Conservation (phyloP, 2,329 filamentous ascomycete genomes). For the Neopestalotiopsis clavispora region DNA sequence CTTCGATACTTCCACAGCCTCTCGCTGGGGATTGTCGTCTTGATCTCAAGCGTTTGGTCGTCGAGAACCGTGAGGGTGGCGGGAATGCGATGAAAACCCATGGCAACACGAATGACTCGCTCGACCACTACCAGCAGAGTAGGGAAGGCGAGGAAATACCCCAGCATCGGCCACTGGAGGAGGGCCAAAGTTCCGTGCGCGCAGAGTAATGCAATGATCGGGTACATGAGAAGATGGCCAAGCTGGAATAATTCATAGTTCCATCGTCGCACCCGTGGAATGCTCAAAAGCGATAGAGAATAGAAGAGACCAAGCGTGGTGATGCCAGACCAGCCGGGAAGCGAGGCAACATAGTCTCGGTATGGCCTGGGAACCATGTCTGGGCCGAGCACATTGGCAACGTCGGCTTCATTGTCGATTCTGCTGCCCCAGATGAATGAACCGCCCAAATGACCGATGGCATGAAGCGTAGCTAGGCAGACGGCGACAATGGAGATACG, state of each 20-base stretch:
- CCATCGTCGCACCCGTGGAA: constrained; percentile 54
- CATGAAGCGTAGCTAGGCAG: constrained; percentile 55
- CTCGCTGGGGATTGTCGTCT: constrained; percentile 50
- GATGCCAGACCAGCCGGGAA: constrained; percentile 57
- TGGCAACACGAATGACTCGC: constrained; percentile 47
- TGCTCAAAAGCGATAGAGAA: constrained; percentile 50
- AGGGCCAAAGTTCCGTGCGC: constrained; percentile 57
- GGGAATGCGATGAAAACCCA: constrained; percentile 53
- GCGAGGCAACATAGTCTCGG: constrained; percentile 47
- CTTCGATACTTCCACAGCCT: constrained; percentile 58
- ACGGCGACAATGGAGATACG: constrained; percentile 57
- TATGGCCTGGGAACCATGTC: constrained; percentile 50
- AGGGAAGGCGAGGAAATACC: constrained; percentile 60
- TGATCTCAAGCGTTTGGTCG: constrained; percentile 56
- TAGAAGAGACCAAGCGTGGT: constrained; percentile 55
- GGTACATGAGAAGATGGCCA: constrained; percentile 62
- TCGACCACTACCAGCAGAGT: constrained; percentile 56
- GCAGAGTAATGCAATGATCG: constrained; percentile 59
- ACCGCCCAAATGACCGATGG: constrained; percentile 58
- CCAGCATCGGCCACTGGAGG: constrained; percentile 60
- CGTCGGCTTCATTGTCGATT: constrained; percentile 45
- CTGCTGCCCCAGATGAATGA: constrained; percentile 56
- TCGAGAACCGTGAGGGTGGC: constrained; percentile 55
- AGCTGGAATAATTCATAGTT: constrained; percentile 63
- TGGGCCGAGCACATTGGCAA: constrained; percentile 49